A percentile compares a stretch with the other conserved stretches of the same genome.
Evolutionary conservation across 768 basidiomycete genomes (phyloP).

Genomic region (Gyrodon lividus): DNA sequence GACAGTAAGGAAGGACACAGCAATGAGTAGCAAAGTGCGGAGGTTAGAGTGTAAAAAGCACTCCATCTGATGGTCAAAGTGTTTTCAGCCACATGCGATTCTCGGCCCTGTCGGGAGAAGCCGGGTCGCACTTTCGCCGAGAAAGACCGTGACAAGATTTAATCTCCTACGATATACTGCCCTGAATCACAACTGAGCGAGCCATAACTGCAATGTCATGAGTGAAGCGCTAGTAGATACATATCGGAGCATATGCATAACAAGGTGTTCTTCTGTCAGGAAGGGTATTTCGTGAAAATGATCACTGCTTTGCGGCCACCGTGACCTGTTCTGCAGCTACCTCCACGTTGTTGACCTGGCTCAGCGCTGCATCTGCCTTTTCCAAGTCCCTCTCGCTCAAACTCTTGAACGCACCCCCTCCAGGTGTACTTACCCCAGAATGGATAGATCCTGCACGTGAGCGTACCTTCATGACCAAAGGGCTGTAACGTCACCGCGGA

Average conservation of each 20-base stretch:
- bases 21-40: background rate
- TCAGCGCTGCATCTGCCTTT: conserved; percentile 86
- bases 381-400: conserved; percentile 85
- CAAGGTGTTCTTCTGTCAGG: background rate
- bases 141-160: background rate
- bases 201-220: background rate
- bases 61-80: background rate
- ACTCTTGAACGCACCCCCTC: conserved; percentile 74
- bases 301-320: background rate
- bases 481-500: conserved; percentile 44
- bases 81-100: background rate
- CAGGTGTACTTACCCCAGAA: conserved; percentile 80
- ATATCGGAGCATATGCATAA: conserved; percentile 7
- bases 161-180: background rate
- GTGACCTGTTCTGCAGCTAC: background rate
- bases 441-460: conserved; percentile 77
- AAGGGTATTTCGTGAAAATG: background rate
- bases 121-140: conserved; percentile 14
- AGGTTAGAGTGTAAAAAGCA: background rate
- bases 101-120: conserved; percentile 9
- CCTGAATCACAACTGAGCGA: too few species aligned
- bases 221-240: conserved; percentile 16
- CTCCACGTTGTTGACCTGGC: conserved; percentile 42
- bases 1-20: conserved; percentile 4
- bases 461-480: conserved; percentile 86